A percentile compares a stretch with the other conserved stretches of the same genome.
phyloP scores from a whole-genome alignment of 768 basidiomycete species.

The Mycena olivaceomarginata region DNA sequence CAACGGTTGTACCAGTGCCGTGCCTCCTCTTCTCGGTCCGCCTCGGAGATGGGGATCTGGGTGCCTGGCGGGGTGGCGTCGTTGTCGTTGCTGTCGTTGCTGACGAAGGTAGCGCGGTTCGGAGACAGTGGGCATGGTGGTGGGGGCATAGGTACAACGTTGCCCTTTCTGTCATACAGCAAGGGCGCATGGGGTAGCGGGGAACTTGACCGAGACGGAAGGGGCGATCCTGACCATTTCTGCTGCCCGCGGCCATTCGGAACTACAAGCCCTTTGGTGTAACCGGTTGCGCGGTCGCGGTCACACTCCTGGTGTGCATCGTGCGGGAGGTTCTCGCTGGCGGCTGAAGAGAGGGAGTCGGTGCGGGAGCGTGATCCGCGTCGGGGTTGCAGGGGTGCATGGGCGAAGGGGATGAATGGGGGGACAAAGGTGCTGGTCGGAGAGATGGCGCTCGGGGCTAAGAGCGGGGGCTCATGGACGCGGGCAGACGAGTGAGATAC shows the following conservation, averaged over 20 bases:
- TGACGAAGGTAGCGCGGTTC: constrained; percentile 60
- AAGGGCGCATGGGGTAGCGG: no score
- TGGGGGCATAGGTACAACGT: constrained; percentile 49
- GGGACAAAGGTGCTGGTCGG: constrained; percentile 70
- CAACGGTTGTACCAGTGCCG: constrained; percentile 24
- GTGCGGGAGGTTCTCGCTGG: constrained; percentile 73
- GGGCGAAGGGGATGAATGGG: constrained; percentile 64
- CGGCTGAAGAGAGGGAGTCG: constrained; percentile 84
- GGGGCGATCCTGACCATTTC: no score
- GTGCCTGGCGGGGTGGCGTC: constrained; percentile 55
- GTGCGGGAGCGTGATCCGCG: constrained; percentile 75
- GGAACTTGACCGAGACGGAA: no score
- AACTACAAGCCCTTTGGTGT: constrained; percentile 49
- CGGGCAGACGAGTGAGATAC: constrained; percentile 79
- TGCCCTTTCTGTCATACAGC: no score
- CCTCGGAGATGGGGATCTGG: constrained; percentile 62
- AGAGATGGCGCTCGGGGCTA: no score
- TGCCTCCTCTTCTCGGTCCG: constrained; percentile 38
- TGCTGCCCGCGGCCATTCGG: constrained; percentile 54
- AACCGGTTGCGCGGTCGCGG: no score
- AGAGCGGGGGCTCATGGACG: constrained; percentile 72
- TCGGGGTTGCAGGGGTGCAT: constrained; percentile 70
- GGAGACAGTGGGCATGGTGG: constrained; percentile 69
- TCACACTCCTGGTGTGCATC: constrained; percentile 81
- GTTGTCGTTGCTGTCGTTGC: constrained; percentile 61